Evolutionary conservation across 2,329 filamentous ascomycete genomes (phyloP), one percentile per base, ranked within the genome.

Genomic region (Seiridium unicorne): DNA sequence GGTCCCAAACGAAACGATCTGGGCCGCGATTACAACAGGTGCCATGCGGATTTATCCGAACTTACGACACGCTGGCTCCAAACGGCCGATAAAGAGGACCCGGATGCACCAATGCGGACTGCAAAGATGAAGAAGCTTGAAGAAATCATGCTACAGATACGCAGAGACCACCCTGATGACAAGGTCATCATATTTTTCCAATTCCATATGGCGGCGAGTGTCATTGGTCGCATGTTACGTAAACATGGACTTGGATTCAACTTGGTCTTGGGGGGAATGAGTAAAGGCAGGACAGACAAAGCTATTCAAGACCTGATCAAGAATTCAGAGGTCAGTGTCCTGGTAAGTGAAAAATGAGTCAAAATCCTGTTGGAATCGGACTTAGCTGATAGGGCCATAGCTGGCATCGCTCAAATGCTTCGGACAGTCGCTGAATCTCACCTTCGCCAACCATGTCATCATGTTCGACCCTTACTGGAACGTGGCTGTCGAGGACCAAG

Each of bases 401-500:
- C 59, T 81, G 3, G 62, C 72, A 0, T 73, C 74, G 0, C 61
- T 80, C 40, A 68, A 62, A 13, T 73, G 70, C 11, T 75, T 77
- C 1, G 72, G 72, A 0, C 72, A 76, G 10, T 74, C 71, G 34
- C 74, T 78, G 56, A 81, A 82, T 46, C 60, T 82, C 0, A 74
- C 69, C 0, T 70, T 62, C 2, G 79, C 79, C 1, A 85, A 84
- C 53, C 78, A 83, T 3, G 81, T 85, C 31, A 84, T 87, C 26
- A 72, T 83, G 0, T 56, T 84, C 0, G 84, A 88, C 38, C 72
- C 77, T 0, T 87, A 84, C 83, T 92, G 85, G 85, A 91, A 91
- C 60, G 72, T 72, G 1, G 76, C 80, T 0, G 71, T 79, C 0
- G 87, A 92, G 64, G 75, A 85, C n/a, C 89, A 92, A 66, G 87